Percentiles rank a stretch among this genome's conserved stretches.
Conservation (phyloP, 371 early-diverging fungal species). For the Actinomucor elegans region DNA sequence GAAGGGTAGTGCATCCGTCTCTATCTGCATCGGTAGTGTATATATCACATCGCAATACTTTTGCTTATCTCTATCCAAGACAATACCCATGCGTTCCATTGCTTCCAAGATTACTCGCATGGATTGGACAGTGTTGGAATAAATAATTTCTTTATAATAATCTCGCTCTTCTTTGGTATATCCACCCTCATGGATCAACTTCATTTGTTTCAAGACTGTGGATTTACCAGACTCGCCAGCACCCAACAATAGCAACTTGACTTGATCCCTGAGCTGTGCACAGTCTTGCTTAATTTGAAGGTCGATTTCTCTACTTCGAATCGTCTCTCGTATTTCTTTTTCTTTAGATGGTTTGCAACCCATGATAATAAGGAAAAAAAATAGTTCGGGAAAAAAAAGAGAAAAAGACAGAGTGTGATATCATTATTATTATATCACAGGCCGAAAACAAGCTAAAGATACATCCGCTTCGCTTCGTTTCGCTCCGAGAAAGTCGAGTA, state of each 20-base stretch:
- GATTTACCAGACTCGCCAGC: conserved; percentile 98
- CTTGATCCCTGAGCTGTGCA: conserved; percentile 73
- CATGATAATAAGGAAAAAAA: too few relatives aligned
- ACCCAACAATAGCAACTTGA: conserved; percentile 94
- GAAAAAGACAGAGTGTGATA: too few relatives aligned
- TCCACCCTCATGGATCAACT: conserved; percentile 91
- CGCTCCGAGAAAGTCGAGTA: too few relatives aligned
- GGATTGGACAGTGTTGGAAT: conserved; percentile 92
- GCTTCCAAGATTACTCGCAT: conserved; percentile 94
- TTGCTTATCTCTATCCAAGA: conserved; percentile 29
- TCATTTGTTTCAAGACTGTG: conserved; percentile 97
- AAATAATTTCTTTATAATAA: conserved; percentile 92
- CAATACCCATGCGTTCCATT: conserved; percentile 78
- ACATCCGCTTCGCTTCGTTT: too few relatives aligned
- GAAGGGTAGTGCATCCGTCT: too few relatives aligned
- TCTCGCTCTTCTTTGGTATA: conserved; percentile 86
- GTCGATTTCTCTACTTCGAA: conserved; percentile 83
- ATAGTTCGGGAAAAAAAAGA: too few relatives aligned
- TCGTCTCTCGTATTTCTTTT: conserved; percentile 55
- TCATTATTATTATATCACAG: too few relatives aligned
- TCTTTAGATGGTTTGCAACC: conserved; percentile 83
- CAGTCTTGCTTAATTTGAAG: conserved; percentile 78
- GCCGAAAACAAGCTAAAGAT: too few relatives aligned
- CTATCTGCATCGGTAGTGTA: background rate
- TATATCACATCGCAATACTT: conserved; percentile 44